Conservation (phyloP, 2,329 filamentous ascomycete genomes). For the Emericellopsis cladophorae region DNA sequence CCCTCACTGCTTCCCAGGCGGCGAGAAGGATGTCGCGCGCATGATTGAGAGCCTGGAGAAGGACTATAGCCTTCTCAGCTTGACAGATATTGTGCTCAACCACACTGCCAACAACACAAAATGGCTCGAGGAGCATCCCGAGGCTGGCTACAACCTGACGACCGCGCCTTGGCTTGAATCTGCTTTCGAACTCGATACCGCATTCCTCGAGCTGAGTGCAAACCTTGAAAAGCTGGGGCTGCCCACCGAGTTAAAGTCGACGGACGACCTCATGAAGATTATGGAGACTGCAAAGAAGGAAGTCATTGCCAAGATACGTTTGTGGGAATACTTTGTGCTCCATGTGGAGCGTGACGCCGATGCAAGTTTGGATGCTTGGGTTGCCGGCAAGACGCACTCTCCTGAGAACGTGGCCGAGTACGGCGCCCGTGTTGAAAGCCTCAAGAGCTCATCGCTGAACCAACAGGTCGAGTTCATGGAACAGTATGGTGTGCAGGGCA, state of each 20-base stretch:
- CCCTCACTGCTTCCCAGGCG: slow-evolving; percentile 65
- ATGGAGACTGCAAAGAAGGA: slow-evolving; percentile 77
- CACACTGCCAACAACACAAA: slow-evolving; percentile 93
- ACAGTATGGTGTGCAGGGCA: slow-evolving; percentile 56
- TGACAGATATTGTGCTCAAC: slow-evolving; percentile 97
- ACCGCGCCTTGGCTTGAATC: slow-evolving; percentile 72
- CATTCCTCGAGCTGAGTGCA: slow-evolving; percentile 62
- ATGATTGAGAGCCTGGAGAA: slow-evolving; percentile 74
- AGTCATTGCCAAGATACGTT: slow-evolving; percentile 61
- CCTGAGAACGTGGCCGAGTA: slow-evolving; percentile 27
- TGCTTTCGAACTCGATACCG: slow-evolving; percentile 48
- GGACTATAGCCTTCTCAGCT: slow-evolving; percentile 69
- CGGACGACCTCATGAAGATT: slow-evolving; percentile 63
- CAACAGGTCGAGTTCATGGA: slow-evolving; percentile 50
- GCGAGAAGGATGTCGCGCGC: slow-evolving; percentile 67
- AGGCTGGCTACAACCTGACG: slow-evolving; percentile 85
- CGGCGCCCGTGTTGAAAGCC: slow-evolving; percentile 28
- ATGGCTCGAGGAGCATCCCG: slow-evolving; percentile 89
- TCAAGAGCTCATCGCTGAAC: slow-evolving; percentile 25
- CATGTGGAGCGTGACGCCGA: slow-evolving; percentile 63
- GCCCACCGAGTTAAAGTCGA: slow-evolving; percentile 57
- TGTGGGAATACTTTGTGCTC: slow-evolving; percentile 91
- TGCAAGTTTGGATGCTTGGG: slow-evolving; percentile 61
- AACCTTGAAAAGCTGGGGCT: slow-evolving; percentile 60
- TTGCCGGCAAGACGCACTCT: slow-evolving; percentile 40